Conservation (phyloP, 2,329 filamentous ascomycete genomes). For the Aspergillus felis region DNA sequence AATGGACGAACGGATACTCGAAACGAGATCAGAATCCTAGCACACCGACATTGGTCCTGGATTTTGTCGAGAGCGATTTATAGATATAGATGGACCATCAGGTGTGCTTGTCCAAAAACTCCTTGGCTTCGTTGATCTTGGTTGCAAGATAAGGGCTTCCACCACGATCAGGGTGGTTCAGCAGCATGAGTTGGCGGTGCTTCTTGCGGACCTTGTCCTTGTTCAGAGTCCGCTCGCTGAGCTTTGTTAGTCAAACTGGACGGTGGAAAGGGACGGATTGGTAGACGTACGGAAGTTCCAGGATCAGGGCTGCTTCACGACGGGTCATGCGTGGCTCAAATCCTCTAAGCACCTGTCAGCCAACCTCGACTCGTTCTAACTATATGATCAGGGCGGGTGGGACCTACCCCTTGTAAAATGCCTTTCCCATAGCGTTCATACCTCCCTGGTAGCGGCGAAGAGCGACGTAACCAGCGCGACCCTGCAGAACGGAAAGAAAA, state of each 20-base stretch:
- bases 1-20: conserved; percentile 1
- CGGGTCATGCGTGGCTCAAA: conserved; percentile 94
- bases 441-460: conserved; percentile 69
- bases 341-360: conserved; percentile 47
- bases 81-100: conserved; percentile 11
- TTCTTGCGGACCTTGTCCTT: conserved; percentile 95
- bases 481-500: conserved; percentile 50
- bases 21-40: not conserved
- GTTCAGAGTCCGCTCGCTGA: conserved; percentile 77
- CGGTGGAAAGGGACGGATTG: not conserved
- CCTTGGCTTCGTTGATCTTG: conserved; percentile 98
- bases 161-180: conserved; percentile 96
- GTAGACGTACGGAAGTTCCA: conserved; percentile 73
- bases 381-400: not conserved
- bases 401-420: conserved; percentile 81
- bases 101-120: conserved; percentile 76
- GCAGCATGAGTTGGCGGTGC: conserved; percentile 90
- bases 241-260: conserved; percentile 7
- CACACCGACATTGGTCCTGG: not conserved
- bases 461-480: conserved; percentile 87
- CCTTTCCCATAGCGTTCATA: conserved; percentile 75
- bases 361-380: not conserved
- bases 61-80: not conserved
- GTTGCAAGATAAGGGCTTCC: conserved; percentile 95
- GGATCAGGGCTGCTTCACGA: conserved; percentile 83